Base-by-base conservation (phyloP, 2,329 filamentous ascomycete species). In the Metarhizium anisopliae region DNA sequence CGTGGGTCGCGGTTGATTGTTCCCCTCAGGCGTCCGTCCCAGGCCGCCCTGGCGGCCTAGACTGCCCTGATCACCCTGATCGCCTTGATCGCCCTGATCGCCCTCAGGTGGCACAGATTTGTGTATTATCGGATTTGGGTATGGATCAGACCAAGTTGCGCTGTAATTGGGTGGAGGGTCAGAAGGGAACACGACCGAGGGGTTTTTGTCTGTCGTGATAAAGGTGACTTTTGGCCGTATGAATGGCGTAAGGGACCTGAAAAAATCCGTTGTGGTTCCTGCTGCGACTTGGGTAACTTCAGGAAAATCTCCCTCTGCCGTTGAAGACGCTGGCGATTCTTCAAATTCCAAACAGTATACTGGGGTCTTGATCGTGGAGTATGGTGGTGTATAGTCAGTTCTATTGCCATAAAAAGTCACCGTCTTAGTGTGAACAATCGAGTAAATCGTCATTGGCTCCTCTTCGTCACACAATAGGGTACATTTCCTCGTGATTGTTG, bases 141-240 rank as follows among this genome's bases (percentile, higher is more conserved):
- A 30, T 29, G 47, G 56, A 47, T 49, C 25, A 18, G 20, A 7
- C 38, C 56, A 55, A 7, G 62, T 59, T 36, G 61, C 58, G 29
- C 70, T 71, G 59, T 77, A 79, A 58, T 66, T 60, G 0, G 76
- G 76, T 5, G 70, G 66, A 4, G 63, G 57, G 16, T 72, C 65
- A 2, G 72, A 68, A 1, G 74, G 63, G 57, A 70, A 68, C 2
- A 80, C 71, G 16, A 81, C 76, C 8, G 75, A 72, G 0, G 79
- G 79, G 55, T 81, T 81, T 63, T 80, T 81, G 62, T 80, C 78
- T 3, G 78, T 80, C 2, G 77, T 80, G 52, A 77, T 63, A 50
- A 79, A 74, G 3, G 73, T 77, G 50, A 77, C 60, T 6, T 2
- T 32, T 8, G 40, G 47, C 16, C 51, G 47, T n/a, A 14, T 4